phyloP scores from a whole-genome alignment of 257 asterid species.

The Asclepias syriaca region DNA sequence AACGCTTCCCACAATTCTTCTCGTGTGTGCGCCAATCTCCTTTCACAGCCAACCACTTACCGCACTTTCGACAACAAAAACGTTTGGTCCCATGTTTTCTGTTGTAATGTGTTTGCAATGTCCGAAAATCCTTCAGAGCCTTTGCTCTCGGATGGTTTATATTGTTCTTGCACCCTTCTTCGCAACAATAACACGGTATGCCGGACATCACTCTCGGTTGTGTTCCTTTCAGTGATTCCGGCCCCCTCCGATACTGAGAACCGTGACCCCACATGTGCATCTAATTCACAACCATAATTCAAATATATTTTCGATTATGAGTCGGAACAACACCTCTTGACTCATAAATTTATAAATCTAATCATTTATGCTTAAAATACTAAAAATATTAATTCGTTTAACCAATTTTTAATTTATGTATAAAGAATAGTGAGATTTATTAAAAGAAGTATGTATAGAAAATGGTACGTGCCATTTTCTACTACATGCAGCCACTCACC shows the following conservation, averaged over 20 bases:
- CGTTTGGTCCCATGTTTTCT: constrained; percentile 56
- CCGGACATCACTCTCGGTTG: constrained; percentile 48
- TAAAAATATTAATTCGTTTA: too few relatives aligned
- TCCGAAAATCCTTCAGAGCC: constrained; percentile 60
- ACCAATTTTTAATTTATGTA: too few relatives aligned
- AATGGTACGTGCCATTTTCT: too few relatives aligned
- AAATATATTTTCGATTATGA: too few relatives aligned
- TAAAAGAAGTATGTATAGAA: neutral
- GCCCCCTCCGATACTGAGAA: constrained; percentile 55
- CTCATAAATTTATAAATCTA: too few relatives aligned
- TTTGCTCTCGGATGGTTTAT: constrained; percentile 46
- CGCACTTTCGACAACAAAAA: constrained; percentile 54
- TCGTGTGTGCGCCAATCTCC: constrained; percentile 82
- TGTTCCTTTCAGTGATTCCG: constrained; percentile 57
- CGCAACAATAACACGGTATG: constrained; percentile 65
- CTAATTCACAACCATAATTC: constrained; percentile 17
- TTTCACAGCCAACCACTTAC: constrained; percentile 63
- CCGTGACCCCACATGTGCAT: constrained; percentile 93
- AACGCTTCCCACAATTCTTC: constrained; percentile 77
- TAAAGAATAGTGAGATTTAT: too few relatives aligned
- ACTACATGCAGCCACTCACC: constrained; percentile 34
- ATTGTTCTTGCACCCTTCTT: constrained; percentile 67
- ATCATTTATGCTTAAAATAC: too few relatives aligned
- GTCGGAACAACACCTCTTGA: too few relatives aligned
- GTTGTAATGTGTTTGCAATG: constrained; percentile 63